Evolutionary conservation across 768 basidiomycete genomes (phyloP).

Genomic region (Mycena kentingensis): DNA sequence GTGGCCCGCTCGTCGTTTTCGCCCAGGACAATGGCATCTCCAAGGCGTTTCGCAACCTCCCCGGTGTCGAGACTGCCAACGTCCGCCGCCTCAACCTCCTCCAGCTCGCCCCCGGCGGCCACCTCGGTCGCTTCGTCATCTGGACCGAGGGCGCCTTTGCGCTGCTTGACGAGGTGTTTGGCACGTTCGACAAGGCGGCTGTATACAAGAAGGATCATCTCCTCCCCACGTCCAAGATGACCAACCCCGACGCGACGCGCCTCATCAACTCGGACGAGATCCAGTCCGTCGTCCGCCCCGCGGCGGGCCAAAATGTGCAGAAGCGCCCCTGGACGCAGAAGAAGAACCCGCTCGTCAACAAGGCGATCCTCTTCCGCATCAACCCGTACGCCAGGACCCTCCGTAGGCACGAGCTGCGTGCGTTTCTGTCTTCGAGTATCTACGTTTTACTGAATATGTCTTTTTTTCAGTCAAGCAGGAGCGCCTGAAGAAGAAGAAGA

Average conservation of each 20-base stretch:
- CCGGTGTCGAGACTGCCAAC: slow-evolving; percentile 96
- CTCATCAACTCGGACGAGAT: slow-evolving; percentile 99
- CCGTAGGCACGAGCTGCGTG: slow-evolving; percentile 85
- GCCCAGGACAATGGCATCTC: slow-evolving; percentile 97
- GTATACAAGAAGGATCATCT: slow-evolving; percentile 86
- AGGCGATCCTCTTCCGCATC: slow-evolving; percentile 91
- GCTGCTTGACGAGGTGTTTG: slow-evolving; percentile 92
- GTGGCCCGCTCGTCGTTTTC: slow-evolving; percentile 96
- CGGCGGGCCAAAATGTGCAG: slow-evolving; percentile 76
- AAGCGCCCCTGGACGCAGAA: slow-evolving; percentile 98
- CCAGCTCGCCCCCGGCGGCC: slow-evolving; percentile 98
- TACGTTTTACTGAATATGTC: slow-evolving; percentile 6
- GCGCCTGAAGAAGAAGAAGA: slow-evolving; percentile 64
- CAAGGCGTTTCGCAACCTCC: slow-evolving; percentile 98
- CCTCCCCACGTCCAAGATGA: slow-evolving; percentile 94
- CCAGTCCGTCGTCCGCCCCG: slow-evolving; percentile 93
- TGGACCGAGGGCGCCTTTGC: slow-evolving; percentile 96
- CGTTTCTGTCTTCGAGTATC: slow-evolving; percentile 35
- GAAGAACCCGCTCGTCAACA: slow-evolving; percentile 98
- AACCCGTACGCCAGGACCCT: slow-evolving; percentile 98
- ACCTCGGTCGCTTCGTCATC: slow-evolving; percentile 98
- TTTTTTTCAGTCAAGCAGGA: slow-evolving; percentile 71
- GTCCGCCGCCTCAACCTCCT: slow-evolving; percentile 95
- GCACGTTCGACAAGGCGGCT: slow-evolving; percentile 89
- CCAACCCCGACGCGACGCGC: slow-evolving; percentile 95